These are phyloP conservation scores for Orbilia oligospora DNA, from an alignment of 2,329 filamentous ascomycete species.

Conservation along the genomic window DNA sequence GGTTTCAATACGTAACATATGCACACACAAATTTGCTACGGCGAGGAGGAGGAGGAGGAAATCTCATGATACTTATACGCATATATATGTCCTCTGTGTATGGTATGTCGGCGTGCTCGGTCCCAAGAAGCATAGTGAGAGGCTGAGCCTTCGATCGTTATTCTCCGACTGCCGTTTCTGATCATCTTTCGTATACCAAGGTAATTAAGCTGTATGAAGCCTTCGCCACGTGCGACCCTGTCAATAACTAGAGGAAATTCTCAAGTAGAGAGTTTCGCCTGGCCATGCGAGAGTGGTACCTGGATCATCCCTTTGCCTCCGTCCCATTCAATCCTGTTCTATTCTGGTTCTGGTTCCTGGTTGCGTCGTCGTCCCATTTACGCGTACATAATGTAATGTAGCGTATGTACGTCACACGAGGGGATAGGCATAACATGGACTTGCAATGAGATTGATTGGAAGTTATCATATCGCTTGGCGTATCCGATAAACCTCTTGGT, in stretches of 20 bases:
- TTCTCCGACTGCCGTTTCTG: constrained; percentile 25
- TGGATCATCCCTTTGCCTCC: constrained; percentile 24
- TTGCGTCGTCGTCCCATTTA: constrained; percentile 25
- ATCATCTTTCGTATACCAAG: neutral
- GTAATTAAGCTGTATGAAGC: neutral
- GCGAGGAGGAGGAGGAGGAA: constrained; percentile 12
- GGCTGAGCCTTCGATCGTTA: constrained; percentile 14
- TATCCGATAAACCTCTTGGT: constrained; percentile 21
- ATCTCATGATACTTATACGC: constrained; percentile 27
- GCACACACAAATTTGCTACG: neutral
- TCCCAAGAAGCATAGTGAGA: neutral
- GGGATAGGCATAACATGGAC: neutral
- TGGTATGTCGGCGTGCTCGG: neutral
- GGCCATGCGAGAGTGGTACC: constrained; percentile 34
- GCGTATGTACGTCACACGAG: constrained; percentile 43
- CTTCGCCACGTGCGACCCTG: constrained; percentile 17
- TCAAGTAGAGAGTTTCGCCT: constrained; percentile 7
- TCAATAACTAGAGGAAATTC: neutral
- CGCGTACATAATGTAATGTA: constrained; percentile 18
- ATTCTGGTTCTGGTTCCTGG: neutral
- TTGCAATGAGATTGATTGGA: constrained; percentile 35
- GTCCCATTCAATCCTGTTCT: neutral
- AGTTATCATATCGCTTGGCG: constrained; percentile 31
- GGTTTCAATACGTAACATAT: constrained; percentile 6
- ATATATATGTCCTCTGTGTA: neutral